phyloP scores from a whole-genome alignment of 345 rosid species.

The Noccaea bulbosa region DNA sequence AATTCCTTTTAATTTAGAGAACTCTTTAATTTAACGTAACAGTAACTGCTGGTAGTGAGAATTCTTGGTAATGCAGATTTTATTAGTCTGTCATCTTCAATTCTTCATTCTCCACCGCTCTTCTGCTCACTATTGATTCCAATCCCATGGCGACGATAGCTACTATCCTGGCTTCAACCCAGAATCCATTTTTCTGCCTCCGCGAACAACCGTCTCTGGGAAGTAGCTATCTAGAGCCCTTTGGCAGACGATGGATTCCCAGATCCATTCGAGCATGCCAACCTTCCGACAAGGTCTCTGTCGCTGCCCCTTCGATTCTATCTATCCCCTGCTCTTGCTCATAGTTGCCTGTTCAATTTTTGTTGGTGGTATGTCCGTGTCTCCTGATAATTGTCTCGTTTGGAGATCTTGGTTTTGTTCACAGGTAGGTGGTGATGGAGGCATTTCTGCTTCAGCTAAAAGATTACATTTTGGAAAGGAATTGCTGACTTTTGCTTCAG shows the following conservation, averaged over 20 bases:
- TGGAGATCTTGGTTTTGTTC: slow-evolving; percentile 13
- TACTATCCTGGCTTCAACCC: slow-evolving; percentile 30
- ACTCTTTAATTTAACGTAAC: too few species aligned
- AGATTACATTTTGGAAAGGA: slow-evolving; percentile 53
- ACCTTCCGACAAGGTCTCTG: slow-evolving; percentile 52
- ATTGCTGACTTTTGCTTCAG: slow-evolving; percentile 50
- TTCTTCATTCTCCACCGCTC: neutral
- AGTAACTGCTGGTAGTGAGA: too few species aligned
- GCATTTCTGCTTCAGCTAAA: slow-evolving; percentile 34
- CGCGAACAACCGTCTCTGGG: slow-evolving; percentile 16
- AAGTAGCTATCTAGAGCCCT: slow-evolving; percentile 37
- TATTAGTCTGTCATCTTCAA: neutral
- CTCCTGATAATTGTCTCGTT: neutral
- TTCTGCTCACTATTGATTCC: neutral
- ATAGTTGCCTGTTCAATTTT: too few species aligned
- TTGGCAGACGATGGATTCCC: slow-evolving; percentile 33
- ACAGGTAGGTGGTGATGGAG: slow-evolving; percentile 49
- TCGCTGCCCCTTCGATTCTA: neutral
- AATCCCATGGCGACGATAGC: slow-evolving; percentile 27
- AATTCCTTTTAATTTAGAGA: too few species aligned
- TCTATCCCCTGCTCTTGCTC: neutral
- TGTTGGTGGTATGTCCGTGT: too few species aligned
- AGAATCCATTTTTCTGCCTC: slow-evolving; percentile 8
- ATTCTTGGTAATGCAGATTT: too few species aligned
- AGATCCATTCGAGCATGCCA: slow-evolving; percentile 51